Evolutionary conservation across 306 rosid genomes (phyloP).

Genomic region (Fragaria nilgerrensis): DNA sequence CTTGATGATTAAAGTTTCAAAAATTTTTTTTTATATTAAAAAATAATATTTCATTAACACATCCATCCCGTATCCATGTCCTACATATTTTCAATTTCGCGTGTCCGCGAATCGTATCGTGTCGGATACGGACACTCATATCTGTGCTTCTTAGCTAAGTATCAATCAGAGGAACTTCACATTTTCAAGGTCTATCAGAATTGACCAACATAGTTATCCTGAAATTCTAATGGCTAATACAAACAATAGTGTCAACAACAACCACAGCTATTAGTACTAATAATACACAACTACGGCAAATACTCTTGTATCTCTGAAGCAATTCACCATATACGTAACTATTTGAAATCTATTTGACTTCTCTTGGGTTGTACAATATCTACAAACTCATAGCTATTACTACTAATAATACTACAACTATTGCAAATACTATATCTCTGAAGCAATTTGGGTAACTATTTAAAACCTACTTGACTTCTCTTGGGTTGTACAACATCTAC

Average conservation of each 20-base stretch:
- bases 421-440: not conserved
- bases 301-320: not conserved
- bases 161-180: not conserved
- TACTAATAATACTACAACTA: not conserved
- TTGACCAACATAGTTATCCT: not conserved
- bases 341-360: not conserved
- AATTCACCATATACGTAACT: not conserved
- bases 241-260: not conserved
- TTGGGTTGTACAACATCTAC: not conserved
- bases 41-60: too few species aligned
- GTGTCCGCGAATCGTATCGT: too few species aligned
- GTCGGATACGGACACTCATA: too few species aligned
- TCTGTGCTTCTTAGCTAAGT: not conserved
- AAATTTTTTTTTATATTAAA: too few species aligned
- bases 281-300: not conserved
- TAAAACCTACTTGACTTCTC: not conserved
- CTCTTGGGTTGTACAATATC: not conserved
- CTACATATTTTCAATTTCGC: too few species aligned
- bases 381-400: not conserved
- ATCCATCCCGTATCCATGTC: too few species aligned
- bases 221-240: not conserved
- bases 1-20: constrained; percentile 34
- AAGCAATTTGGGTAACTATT: not conserved
- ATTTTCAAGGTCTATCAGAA: not conserved
- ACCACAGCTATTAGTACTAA: not conserved